Evolutionary conservation across 2,329 filamentous ascomycete genomes (phyloP), one percentile per base, ranked within the genome.

Genomic region (Hypoxylon sp.): DNA sequence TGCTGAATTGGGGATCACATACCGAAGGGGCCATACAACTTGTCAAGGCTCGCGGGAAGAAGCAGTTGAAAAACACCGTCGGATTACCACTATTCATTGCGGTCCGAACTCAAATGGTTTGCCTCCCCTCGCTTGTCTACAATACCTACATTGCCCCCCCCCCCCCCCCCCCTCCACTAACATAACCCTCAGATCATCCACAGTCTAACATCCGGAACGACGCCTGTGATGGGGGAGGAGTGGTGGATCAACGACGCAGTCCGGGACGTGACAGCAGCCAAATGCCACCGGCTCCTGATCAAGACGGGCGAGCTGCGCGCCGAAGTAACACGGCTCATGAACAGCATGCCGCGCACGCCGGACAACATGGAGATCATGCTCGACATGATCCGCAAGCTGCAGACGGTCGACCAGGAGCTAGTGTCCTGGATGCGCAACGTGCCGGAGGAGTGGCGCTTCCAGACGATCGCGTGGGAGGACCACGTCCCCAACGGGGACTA

Each of bases 1-100:
- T 79, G 63, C 70, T 78, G 46, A 81, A 82, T 1, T 87, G 83
- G 83, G 81, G 81, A 3, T 82, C 82, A 7, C 83, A 87, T 60
- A 78, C 82, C n/a, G 80, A 85, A 52, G 83, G 82, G 2, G 83
- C 83, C n/a, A 78, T 86, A 21, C 78, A 83, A 57, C 71, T 86
- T 1, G 80, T 83, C 43, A 82, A 80, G 63, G 75, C 78, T 7
- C 76, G 83, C 34, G 81, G 82, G 3, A 78, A 75, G 59, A 77
- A 79, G 55, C 81, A 84, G 60, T 64, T 83, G 7, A 71, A 72
- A 30, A 82, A 79, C 9, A 78, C 76, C 64, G 70, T 74, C 2
- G 83, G 82, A 0, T 65, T 79, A 21, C 73, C 77, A 46, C 73
- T 87, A 9, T 86, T 86, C 62, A 74, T 82, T 37, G 78, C 79